These are phyloP conservation scores for Francoa sonchifolia DNA, from an alignment of 441 rosid species.

Conservation along the genomic window DNA sequence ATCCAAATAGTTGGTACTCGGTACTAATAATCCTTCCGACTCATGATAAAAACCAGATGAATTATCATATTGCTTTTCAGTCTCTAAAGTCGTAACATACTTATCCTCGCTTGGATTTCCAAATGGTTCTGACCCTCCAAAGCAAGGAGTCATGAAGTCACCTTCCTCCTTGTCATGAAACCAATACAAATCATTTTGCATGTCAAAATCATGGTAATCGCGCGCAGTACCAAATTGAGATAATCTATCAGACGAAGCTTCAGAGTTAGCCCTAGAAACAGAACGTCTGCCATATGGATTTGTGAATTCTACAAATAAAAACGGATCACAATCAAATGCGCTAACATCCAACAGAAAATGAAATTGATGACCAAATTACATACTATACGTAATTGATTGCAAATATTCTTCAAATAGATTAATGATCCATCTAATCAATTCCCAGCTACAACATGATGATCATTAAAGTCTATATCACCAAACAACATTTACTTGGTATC, in stretches of 20 bases:
- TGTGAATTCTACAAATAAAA: slow-evolving; percentile 45
- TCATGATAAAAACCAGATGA: slow-evolving; percentile 20
- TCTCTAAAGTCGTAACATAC: slow-evolving; percentile 40
- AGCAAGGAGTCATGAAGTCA: slow-evolving; percentile 55
- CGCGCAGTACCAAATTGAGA: slow-evolving; percentile 87
- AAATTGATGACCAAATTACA: neutral
- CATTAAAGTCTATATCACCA: too few species aligned
- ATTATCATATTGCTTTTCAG: slow-evolving; percentile 29
- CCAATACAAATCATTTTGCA: slow-evolving; percentile 51
- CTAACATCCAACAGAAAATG: neutral
- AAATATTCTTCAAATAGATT: neutral
- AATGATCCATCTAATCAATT: neutral
- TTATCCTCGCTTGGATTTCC: slow-evolving; percentile 63
- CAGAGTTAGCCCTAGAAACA: slow-evolving; percentile 37
- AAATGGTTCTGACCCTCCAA: slow-evolving; percentile 42
- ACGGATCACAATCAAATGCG: neutral
- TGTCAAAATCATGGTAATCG: slow-evolving; percentile 46
- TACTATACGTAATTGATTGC: neutral
- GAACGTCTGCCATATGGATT: slow-evolving; percentile 80
- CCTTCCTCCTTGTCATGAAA: slow-evolving; percentile 62
- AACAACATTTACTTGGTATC: too few species aligned
- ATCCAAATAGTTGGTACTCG: slow-evolving; percentile 33
- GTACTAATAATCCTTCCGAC: slow-evolving; percentile 31
- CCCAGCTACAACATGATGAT: neutral
- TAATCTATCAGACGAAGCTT: slow-evolving; percentile 55